Evolutionary conservation across 805 yeast species (phyloP), one percentile per base, ranked within the genome.

Genomic region (Cephaloascus fragrans): DNA sequence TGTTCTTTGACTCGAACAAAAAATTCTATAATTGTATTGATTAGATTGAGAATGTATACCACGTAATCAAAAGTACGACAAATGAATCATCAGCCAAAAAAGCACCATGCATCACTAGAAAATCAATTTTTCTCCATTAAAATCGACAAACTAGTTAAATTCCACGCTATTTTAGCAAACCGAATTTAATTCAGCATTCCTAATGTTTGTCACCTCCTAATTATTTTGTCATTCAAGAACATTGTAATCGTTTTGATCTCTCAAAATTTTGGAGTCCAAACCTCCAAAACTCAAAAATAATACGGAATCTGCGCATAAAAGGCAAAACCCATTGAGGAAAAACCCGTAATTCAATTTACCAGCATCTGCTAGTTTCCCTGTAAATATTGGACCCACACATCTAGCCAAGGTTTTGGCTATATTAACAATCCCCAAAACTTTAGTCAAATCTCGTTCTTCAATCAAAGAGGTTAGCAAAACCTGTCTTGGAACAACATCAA

Each of bases 401-500:
- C 95, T 69, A 0, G 95, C 94, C 45, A 84, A 69, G 1, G 96
- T 89, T 56, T 87, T 86, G 19, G 83, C 87, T 31, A 88, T 78
- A 51, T 87, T 88, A 8, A 88, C 95, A 2, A 83, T 65, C 2
- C 96, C 96, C 77, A 88, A 71, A 1, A 83, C 88, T 47, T 69
- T 73, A 2, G 95, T 78, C 36, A 89, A 62, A 37, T 85, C 93
- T 9, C 65, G 57, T 10, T 72, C 69, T 14, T 70, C 67, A 32
- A 88, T 76, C 17, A 86, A 63, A 2, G 83, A 69, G 0, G 94
- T 79, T 37, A 88, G 59, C 32, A 88, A 64, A 6, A 87, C 75
- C 58, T 87, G 96, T 38, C 97, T 73, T 4, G 96, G 96, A 3
- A 87, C 93, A 20, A 87, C 95, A 54, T 88, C 97, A 89, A 88